Conservation (phyloP, 768 basidiomycete genomes). For the Podaxis sp. region DNA sequence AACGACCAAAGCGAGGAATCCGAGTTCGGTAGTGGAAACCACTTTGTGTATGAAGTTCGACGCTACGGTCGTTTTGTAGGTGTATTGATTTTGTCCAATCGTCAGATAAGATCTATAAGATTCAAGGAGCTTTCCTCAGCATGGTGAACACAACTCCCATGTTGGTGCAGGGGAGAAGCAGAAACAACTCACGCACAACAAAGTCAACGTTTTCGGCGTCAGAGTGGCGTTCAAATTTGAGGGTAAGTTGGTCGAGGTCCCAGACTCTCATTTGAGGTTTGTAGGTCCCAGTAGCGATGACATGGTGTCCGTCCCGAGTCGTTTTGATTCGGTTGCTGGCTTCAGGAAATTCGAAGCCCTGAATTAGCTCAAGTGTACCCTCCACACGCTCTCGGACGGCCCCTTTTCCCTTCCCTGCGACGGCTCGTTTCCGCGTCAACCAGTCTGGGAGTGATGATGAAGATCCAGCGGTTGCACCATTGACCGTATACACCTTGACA, state of each 20-base stretch:
- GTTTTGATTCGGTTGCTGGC: conserved; percentile 89
- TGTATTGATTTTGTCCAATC: conserved; percentile 99
- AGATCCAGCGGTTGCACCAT: conserved; percentile 83
- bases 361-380: conserved; percentile 85
- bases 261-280: conserved; percentile 97
- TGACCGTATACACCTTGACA: conserved; percentile 93
- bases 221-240: conserved; percentile 95
- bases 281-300: conserved; percentile 92
- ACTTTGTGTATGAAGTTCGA: conserved; percentile 92
- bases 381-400: conserved; percentile 69
- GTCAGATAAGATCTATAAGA: conserved; percentile 78
- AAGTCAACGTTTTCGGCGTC: conserved; percentile 99
- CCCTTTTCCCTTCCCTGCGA: conserved; percentile 63
- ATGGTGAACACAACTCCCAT: background rate
- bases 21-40: conserved; percentile 91
- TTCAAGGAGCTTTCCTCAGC: background rate
- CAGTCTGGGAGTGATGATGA: conserved; percentile 94
- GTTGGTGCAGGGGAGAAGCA: background rate
- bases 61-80: conserved; percentile 90
- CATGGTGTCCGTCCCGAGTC: conserved; percentile 89
- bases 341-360: conserved; percentile 97
- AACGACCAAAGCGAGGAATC: conserved; percentile 91
- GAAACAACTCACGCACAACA: conserved; percentile 69
- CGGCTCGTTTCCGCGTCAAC: conserved; percentile 72
- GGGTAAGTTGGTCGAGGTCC: conserved; percentile 87